Base-by-base conservation (phyloP, 371 early-diverging fungal genomes). In the Globomyces sp. region DNA sequence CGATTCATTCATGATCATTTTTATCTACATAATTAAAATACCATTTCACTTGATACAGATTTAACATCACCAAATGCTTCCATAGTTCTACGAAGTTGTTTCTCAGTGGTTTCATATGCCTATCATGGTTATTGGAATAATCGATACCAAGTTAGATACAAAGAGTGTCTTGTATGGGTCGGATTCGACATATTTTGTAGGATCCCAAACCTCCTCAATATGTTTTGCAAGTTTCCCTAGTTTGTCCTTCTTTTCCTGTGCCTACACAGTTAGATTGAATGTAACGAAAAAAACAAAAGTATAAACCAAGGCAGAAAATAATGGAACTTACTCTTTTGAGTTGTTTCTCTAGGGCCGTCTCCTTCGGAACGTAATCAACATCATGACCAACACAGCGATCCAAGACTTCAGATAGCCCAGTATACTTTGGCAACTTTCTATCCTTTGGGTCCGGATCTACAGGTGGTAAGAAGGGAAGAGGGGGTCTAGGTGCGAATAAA, bases 141-240 rank as follows among this genome's bases (percentile, higher is more conserved):
- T 13, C 63, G 73, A 10, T 73, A 87, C 87, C 64, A 97, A 77
- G 36, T 95, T 87, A n/a, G 87, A 88, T 0, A 97, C 88, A 67
- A 96, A 91, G 2, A 96, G 74, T 6, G 96, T 95, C 69, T 92
- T 91, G 86, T 92, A 97, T 4, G 98, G 93, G 74, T 97, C 93
- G 24, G 89, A 88, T 5, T 60, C 52, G 4, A 57, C 61, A 61
- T 76, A 74, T 2, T 45, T 65, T 13, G 34, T 46, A 2, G 84
- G 80, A 46, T 81, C 72, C 81, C 83, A 91, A 67, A 74, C 67
- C 51, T 77, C 82, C 34, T 86, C 68, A 2, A 80, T 89, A 3
- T 74, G 69, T 62, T 80, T 78, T 41, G 89, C 71, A 5, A 77
- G 73, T 66, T 87, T 87, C 61, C 85, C 84, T 40, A 86, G 79